A percentile compares a stretch with the other conserved stretches of the same genome.
Conservation (phyloP, 495 filamentous ascomycete species). For the Neurospora discreta region DNA sequence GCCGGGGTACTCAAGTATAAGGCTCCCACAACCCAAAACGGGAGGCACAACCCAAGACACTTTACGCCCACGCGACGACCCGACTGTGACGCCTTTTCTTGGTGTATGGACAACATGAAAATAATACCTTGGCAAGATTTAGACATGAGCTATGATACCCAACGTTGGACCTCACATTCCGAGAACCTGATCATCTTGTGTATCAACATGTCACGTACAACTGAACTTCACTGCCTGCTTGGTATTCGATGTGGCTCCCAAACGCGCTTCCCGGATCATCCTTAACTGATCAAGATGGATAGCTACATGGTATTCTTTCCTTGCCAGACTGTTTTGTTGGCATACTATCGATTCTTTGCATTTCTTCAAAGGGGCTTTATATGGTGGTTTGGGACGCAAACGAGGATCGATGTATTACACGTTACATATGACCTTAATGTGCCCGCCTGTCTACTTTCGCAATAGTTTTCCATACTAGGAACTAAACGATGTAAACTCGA, state of each 20-base stretch:
- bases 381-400: no score
- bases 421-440: no score
- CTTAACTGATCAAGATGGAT: no score
- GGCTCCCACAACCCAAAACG: neutral
- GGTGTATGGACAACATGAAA: neutral
- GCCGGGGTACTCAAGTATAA: neutral
- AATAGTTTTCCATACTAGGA: no score
- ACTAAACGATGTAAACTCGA: no score
- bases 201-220: neutral
- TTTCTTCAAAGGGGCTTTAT: no score
- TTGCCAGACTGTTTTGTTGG: no score
- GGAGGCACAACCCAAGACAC: neutral
- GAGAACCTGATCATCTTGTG: neutral
- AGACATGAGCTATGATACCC: neutral
- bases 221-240: neutral
- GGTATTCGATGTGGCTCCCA: neutral
- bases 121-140: neutral
- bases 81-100: neutral
- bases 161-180: no score
- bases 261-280: neutral
- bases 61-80: neutral
- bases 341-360: no score
- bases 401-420: no score
- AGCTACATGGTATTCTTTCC: no score
- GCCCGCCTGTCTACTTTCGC: no score